These are phyloP conservation scores for Singerocomus inundabilis DNA, from an alignment of 1,284 basidiomycete genomes.

Conservation along the genomic window DNA sequence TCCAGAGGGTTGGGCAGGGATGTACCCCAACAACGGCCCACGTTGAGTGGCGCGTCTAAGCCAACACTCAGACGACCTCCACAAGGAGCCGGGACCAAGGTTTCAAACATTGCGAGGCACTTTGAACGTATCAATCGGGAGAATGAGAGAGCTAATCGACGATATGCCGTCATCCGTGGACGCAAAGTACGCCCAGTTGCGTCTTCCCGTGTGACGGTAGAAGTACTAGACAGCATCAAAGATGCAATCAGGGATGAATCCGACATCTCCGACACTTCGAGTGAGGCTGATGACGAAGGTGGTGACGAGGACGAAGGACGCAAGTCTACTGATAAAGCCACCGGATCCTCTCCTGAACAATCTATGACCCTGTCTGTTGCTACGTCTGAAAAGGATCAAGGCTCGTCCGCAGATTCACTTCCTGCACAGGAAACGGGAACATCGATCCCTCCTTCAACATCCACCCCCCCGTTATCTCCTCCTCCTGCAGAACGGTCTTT, in stretches of 20 bases:
- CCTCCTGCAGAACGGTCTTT: conserved; percentile 37
- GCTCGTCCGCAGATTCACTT: conserved; percentile 6
- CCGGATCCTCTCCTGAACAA: conserved; percentile 38
- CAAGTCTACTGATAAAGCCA: conserved; percentile 28
- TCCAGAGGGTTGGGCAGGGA: conserved; percentile 47
- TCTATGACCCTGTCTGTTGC: conserved; percentile 31
- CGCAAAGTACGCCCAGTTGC: conserved; percentile 92
- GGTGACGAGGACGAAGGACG: conserved; percentile 64
- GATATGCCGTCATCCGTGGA: conserved; percentile 80
- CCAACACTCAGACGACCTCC: conserved; percentile 53
- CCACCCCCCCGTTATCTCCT: conserved; percentile 32
- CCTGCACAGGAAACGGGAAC: conserved; percentile 19
- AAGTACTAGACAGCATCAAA: conserved; percentile 88
- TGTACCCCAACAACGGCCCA: conserved; percentile 44
- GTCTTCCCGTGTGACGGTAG: conserved; percentile 85
- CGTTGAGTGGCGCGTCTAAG: conserved; percentile 42
- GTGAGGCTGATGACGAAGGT: conserved; percentile 88
- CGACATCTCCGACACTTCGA: conserved; percentile 73
- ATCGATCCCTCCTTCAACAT: conserved; percentile 17
- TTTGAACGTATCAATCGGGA: conserved; percentile 74
- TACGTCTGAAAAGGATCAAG: conserved; percentile 11
- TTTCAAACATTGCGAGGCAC: conserved; percentile 73
- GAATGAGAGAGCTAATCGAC: conserved; percentile 62
- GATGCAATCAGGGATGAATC: conserved; percentile 91
- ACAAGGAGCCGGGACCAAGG: conserved; percentile 54